Evolutionary conservation across 352 stramenopile genomes (phyloP), one percentile per base, ranked within the genome.

Genomic region (Phytophthora cactorum): DNA sequence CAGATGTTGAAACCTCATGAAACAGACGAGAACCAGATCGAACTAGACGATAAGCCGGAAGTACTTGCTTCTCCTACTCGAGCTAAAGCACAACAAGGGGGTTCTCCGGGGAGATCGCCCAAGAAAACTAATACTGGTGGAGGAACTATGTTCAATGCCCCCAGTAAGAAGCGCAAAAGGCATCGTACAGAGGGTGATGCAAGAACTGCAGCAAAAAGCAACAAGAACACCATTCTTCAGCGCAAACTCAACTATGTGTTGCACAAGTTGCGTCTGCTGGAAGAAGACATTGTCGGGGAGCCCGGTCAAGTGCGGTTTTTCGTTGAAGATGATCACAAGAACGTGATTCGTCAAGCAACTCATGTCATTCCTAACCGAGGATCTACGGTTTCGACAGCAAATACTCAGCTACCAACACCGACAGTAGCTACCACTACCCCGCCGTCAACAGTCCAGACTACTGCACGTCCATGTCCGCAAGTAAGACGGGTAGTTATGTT

Each of bases 1-100:
- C 59, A 92, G 45, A 89, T 96, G 74, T 60, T 82, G 34, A 72
- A 82, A 7, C 75, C 85, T 66, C 65, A 79, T 39, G 68, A 89
- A 56, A 34, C 57, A 51, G 56, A 74, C 4, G 47, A 71, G 25
- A 25, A 47, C 43, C 55, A 63, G 25, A 25, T 12, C 4, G 55
- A 70, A 22, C 10, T 38, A 36, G 51, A 76, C n/a, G 58, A 66
- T 1, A 66, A 53, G 15, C 0, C 50, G 27, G n/a, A 31, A 27
- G 46, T 63, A n/a, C 17, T 62, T 52, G 51, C 53, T 59, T 66
- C 59, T 25, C 47, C 63, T 49, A 63, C 32, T 49, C 52, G 41
- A 46, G 28, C 45, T 15, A 55, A 34, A 58, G 51, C 25, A 1
- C 59, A 74, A 14, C 59, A 56, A 17, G 50, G 44, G 4, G 52